Percentiles rank a stretch among this genome's conserved stretches.
Evolutionary conservation across 108 stramenopile species (phyloP).

Genomic region (Cyclotella baltica): DNA sequence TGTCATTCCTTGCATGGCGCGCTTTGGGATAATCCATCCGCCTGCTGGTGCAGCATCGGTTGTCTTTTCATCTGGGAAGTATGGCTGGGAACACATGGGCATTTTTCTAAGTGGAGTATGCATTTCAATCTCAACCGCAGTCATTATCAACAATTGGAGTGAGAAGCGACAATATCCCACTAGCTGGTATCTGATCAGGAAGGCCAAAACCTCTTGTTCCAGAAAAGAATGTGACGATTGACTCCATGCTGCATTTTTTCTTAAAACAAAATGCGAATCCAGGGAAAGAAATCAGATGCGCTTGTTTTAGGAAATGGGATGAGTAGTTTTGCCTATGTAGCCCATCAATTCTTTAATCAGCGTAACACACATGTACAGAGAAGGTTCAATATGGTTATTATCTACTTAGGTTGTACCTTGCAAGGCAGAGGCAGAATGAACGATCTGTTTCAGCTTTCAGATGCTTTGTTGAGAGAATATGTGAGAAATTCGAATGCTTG

Average conservation of each 20-base stretch:
- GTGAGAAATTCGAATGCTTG: too few relatives aligned
- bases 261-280: too few relatives aligned
- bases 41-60: conserved; percentile 51
- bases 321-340: too few relatives aligned
- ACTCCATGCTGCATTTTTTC: neutral
- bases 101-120: conserved; percentile 42
- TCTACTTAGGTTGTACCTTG: too few relatives aligned
- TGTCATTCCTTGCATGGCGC: conserved; percentile 55
- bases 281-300: too few relatives aligned
- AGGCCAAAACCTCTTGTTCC: conserved; percentile 2
- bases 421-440: too few relatives aligned
- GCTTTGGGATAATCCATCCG: conserved; percentile 62
- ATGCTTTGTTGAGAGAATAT: too few relatives aligned
- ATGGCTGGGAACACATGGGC: conserved; percentile 21
- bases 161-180: conserved; percentile 67
- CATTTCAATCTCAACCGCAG: conserved; percentile 49
- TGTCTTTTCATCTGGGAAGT: conserved; percentile 40
- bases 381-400: too few relatives aligned
- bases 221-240: neutral
- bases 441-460: too few relatives aligned
- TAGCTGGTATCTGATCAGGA: conserved; percentile 44
- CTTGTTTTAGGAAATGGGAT: too few relatives aligned
- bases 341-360: too few relatives aligned
- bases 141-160: conserved; percentile 60
- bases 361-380: neutral